Conservation (phyloP, 441 rosid genomes). For the Erodium chrysanthum region DNA sequence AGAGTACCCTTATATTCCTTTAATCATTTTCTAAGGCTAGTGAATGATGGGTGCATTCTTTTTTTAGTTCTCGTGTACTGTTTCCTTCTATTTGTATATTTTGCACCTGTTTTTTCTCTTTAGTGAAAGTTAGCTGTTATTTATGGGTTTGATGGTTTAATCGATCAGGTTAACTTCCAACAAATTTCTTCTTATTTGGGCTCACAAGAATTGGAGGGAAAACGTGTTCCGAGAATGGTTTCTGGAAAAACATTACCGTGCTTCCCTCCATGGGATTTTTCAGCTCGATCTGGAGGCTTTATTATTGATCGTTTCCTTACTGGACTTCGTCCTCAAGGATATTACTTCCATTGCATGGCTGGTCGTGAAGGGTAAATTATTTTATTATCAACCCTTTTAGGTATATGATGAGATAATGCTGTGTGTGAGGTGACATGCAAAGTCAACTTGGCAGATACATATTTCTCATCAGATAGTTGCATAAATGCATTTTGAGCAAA, state of each 20-base stretch:
- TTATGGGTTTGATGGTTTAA: not conserved
- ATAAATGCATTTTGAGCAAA: not conserved
- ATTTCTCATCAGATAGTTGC: not conserved
- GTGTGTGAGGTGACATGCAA: conserved; percentile 8
- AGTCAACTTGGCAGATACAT: not conserved
- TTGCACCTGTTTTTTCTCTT: not conserved
- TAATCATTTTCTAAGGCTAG: not conserved
- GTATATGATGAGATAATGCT: not conserved
- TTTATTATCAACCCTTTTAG: conserved; percentile 2
- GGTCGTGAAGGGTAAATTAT: conserved; percentile 89
- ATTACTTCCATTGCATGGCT: conserved; percentile 99
- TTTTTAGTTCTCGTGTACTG: not conserved
- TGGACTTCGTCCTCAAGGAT: conserved; percentile 99
- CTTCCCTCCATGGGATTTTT: conserved; percentile 98
- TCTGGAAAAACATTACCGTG: conserved; percentile 98
- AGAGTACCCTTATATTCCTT: not conserved
- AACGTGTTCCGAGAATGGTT: conserved; percentile 96
- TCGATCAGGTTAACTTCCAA: conserved; percentile 88
- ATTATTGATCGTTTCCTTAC: conserved; percentile 91
- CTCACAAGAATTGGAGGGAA: conserved; percentile 98
- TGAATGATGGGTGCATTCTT: not conserved
- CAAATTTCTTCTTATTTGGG: conserved; percentile 96
- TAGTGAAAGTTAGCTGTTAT: not conserved
- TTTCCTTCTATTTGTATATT: conserved; percentile 4
- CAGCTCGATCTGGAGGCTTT: conserved; percentile 94